Evolutionary conservation across 257 asterid genomes (phyloP).

Genomic region (Gardenia jasminoides): DNA sequence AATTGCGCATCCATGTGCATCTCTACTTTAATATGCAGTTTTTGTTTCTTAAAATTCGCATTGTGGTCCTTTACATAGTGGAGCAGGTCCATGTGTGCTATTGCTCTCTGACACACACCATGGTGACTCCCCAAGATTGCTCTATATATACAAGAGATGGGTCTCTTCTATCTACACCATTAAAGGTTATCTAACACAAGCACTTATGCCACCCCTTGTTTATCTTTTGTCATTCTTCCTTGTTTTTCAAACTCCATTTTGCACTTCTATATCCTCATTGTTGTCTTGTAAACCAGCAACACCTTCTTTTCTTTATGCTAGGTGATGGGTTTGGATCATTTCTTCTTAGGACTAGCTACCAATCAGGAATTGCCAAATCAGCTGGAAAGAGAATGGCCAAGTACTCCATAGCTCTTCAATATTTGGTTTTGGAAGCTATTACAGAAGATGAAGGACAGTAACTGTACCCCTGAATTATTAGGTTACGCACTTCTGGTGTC

Average conservation of each 20-base stretch:
- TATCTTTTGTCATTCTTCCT: neutral
- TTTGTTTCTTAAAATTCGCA: neutral
- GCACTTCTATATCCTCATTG: neutral
- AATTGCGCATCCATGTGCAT: neutral
- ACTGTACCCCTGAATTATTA: neutral
- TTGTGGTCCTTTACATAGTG: constrained; percentile 41
- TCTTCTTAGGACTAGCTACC: constrained; percentile 41
- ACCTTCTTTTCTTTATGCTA: constrained; percentile 18
- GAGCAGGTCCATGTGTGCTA: constrained; percentile 51
- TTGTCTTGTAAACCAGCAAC: neutral
- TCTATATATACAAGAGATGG: constrained; percentile 91
- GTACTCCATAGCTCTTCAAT: constrained; percentile 82
- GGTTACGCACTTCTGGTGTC: neutral
- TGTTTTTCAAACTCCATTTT: neutral
- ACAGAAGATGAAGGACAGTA: constrained; percentile 22
- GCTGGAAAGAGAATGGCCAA: constrained; percentile 44
- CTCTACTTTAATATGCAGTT: too few relatives aligned
- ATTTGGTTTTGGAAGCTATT: constrained; percentile 64
- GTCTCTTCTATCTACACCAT: constrained; percentile 68
- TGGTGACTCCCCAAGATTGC: constrained; percentile 74
- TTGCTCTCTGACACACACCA: constrained; percentile 74
- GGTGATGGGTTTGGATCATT: constrained; percentile 64
- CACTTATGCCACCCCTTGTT: neutral
- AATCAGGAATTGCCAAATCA: constrained; percentile 24
- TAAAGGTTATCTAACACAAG: constrained; percentile 38